A percentile compares a stretch with the other conserved stretches of the same genome.
These are phyloP conservation scores for Apocynum venetum DNA, from an alignment of 257 asterid genomes.

Conservation along the genomic window DNA sequence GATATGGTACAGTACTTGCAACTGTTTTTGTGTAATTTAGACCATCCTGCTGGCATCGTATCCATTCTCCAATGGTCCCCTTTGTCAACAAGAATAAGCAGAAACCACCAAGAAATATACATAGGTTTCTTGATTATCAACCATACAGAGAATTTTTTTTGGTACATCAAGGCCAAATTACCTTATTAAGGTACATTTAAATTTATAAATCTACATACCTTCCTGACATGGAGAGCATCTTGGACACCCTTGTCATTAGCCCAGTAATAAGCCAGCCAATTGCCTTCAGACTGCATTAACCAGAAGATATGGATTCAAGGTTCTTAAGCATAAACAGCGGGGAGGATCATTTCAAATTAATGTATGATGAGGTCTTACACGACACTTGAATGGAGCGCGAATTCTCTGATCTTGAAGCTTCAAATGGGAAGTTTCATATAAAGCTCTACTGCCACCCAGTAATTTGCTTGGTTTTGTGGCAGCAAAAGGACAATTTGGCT, in stretches of 20 bases:
- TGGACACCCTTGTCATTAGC: neutral
- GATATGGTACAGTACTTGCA: conserved; percentile 7
- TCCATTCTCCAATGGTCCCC: conserved; percentile 27
- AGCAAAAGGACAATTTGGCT: conserved; percentile 6
- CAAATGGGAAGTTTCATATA: neutral
- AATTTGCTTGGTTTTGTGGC: neutral
- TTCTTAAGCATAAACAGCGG: too few species aligned
- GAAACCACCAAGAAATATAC: neutral
- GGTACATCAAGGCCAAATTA: too few species aligned
- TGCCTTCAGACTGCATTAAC: neutral
- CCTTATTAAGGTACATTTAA: too few species aligned
- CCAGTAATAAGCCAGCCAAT: neutral
- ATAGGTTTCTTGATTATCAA: too few species aligned
- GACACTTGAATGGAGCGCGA: conserved; percentile 1
- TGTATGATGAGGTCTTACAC: conserved; percentile 12
- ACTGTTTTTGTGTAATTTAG: conserved; percentile 1
- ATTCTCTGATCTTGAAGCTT: neutral
- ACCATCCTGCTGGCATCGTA: conserved; percentile 7
- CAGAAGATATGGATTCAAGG: too few species aligned
- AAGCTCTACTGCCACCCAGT: conserved; percentile 1
- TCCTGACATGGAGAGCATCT: neutral
- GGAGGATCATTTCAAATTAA: too few species aligned
- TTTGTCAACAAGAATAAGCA: conserved; percentile 1
- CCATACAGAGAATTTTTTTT: too few species aligned
- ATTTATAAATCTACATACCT: neutral